Evolutionary conservation across 345 rosid genomes (phyloP).

Genomic region (Combretum micranthum): DNA sequence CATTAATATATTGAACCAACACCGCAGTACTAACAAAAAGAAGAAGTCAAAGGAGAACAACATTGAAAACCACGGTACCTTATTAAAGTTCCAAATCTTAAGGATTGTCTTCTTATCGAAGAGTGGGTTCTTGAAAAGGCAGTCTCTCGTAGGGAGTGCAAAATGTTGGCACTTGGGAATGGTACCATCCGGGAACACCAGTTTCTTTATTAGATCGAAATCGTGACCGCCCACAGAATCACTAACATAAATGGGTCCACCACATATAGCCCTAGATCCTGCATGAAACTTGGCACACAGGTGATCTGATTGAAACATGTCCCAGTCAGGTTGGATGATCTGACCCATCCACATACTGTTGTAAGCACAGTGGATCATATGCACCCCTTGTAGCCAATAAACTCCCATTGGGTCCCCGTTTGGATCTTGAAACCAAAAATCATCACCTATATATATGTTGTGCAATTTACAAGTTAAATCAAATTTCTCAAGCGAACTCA

Average conservation of each 20-base stretch:
- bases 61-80: conserved; percentile 24
- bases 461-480: not conserved
- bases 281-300: conserved; percentile 80
- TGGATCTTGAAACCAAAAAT: conserved; percentile 94
- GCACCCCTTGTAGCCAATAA: conserved; percentile 86
- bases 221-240: conserved; percentile 69
- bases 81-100: conserved; percentile 88
- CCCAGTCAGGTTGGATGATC: conserved; percentile 90
- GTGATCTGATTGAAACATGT: conserved; percentile 95
- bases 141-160: conserved; percentile 84
- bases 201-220: conserved; percentile 63
- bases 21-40: too few relatives aligned
- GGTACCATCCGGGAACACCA: conserved; percentile 71
- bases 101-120: conserved; percentile 64
- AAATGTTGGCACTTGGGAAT: conserved; percentile 67
- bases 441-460: conserved; percentile 48
- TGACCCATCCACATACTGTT: conserved; percentile 97
- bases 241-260: conserved; percentile 81
- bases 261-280: conserved; percentile 79
- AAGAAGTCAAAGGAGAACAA: too few relatives aligned
- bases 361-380: conserved; percentile 87
- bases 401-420: conserved; percentile 85
- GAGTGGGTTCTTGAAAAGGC: conserved; percentile 75
- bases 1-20: too few relatives aligned
- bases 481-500: not conserved